A percentile compares a stretch with the other conserved stretches of the same genome.
These are phyloP conservation scores for Apostasia ramifera DNA, from an alignment of 106 monocot genomes.

Conservation along the genomic window DNA sequence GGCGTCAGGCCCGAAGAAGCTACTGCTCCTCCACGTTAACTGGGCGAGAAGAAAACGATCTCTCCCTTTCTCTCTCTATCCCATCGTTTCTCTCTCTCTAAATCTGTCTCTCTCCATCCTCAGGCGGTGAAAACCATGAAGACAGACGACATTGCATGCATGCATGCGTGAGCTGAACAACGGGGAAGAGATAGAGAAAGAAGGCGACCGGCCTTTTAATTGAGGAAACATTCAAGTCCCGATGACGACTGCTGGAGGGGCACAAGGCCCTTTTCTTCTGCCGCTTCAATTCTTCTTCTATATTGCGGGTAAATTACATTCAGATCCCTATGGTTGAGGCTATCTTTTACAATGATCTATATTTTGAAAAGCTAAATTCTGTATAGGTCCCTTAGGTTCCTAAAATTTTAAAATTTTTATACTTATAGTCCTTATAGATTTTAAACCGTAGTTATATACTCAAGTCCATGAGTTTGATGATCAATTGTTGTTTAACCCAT, in stretches of 20 bases:
- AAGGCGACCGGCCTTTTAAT: neutral
- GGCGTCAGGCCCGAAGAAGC: neutral
- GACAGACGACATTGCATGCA: neutral
- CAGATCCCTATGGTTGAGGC: too few relatives aligned
- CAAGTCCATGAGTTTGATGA: too few relatives aligned
- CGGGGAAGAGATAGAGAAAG: neutral
- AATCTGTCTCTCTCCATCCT: neutral
- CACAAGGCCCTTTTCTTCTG: neutral
- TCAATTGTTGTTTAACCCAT: too few relatives aligned
- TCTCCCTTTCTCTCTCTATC: neutral
- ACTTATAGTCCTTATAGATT: too few relatives aligned
- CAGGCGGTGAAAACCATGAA: constrained; percentile 3
- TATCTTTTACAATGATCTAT: too few relatives aligned
- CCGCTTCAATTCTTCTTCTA: neutral
- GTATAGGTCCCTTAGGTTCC: too few relatives aligned
- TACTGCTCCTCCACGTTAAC: neutral
- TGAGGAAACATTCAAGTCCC: neutral
- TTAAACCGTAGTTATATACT: too few relatives aligned
- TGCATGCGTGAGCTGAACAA: neutral
- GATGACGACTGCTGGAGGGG: neutral
- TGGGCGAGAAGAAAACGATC: neutral
- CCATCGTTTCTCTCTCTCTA: neutral
- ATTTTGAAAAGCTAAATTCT: too few relatives aligned
- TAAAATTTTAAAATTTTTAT: too few relatives aligned
- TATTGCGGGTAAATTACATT: too few relatives aligned